These are phyloP conservation scores for Fusarium setosum DNA, from an alignment of 2,329 filamentous ascomycete genomes.

Conservation along the genomic window DNA sequence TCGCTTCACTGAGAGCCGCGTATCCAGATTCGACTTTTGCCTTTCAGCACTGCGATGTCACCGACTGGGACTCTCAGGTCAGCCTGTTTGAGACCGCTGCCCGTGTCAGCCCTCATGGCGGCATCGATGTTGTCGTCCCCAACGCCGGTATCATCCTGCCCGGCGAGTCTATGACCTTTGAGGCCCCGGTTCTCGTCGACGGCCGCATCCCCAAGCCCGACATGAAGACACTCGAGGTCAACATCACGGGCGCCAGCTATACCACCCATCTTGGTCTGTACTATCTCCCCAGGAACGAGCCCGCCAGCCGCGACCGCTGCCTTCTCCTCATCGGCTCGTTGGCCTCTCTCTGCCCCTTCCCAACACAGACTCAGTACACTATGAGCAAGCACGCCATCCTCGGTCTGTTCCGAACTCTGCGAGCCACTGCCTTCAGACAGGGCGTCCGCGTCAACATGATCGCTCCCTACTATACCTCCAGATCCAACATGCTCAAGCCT, in stretches of 20 bases:
- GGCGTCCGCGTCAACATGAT: conserved; percentile 73
- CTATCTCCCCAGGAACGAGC: conserved; percentile 40
- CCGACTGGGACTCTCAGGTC: conserved; percentile 72
- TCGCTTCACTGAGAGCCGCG: conserved; percentile 60
- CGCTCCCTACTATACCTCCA: conserved; percentile 74
- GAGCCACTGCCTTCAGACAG: conserved; percentile 56
- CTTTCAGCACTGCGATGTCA: conserved; percentile 73
- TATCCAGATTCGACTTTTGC: conserved; percentile 57
- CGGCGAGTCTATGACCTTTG: conserved; percentile 53
- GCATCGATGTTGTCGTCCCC: conserved; percentile 72
- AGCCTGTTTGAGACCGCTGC: conserved; percentile 70
- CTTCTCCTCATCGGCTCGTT: conserved; percentile 73
- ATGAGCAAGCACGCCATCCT: conserved; percentile 74
- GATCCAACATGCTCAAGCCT: conserved; percentile 64
- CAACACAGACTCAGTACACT: conserved; percentile 64
- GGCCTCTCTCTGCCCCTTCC: conserved; percentile 62
- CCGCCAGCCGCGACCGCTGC: conserved; percentile 61
- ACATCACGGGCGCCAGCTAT: conserved; percentile 72
- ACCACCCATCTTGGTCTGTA: conserved; percentile 73
- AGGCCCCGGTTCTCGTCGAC: conserved; percentile 58
- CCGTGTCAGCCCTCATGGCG: conserved; percentile 62
- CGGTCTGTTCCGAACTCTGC: conserved; percentile 71
- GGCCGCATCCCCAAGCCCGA: conserved; percentile 56
- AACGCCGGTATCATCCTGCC: conserved; percentile 70
- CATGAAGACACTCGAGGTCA: conserved; percentile 68